A percentile compares a stretch with the other conserved stretches of the same genome.
phyloP scores from a whole-genome alignment of 75 land plant species.

The Sequoia sempervirens region DNA sequence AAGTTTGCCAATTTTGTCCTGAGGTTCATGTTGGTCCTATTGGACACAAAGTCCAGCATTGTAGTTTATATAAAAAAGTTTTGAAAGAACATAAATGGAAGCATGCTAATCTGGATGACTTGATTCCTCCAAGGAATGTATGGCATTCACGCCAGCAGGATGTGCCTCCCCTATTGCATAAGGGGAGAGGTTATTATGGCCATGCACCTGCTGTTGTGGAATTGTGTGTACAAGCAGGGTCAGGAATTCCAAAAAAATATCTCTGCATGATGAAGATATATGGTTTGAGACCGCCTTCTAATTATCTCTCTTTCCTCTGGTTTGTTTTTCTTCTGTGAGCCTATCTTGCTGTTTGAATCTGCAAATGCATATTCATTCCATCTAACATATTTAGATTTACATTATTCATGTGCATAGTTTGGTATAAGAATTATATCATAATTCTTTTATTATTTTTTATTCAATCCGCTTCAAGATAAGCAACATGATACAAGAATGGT shows the following conservation, averaged over 20 bases:
- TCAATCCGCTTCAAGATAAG: background rate
- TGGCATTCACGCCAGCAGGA: conserved; percentile 65
- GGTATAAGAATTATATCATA: background rate
- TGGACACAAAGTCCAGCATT: conserved; percentile 57
- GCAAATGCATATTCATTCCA: background rate
- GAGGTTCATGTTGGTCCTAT: conserved; percentile 78
- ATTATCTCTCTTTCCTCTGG: background rate
- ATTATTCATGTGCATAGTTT: background rate
- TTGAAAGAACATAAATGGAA: conserved; percentile 63
- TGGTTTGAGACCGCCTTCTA: conserved; percentile 25
- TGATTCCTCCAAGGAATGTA: conserved; percentile 68
- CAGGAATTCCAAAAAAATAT: conserved; percentile 39
- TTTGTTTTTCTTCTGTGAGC: background rate
- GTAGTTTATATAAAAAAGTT: conserved; percentile 38
- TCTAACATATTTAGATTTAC: background rate
- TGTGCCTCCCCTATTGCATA: conserved; percentile 38
- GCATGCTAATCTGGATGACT: conserved; percentile 59
- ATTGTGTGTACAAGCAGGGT: conserved; percentile 70
- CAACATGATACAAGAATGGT: background rate
- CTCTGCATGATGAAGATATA: conserved; percentile 57
- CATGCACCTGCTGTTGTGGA: conserved; percentile 83
- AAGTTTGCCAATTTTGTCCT: conserved; percentile 67
- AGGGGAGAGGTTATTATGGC: conserved; percentile 57
- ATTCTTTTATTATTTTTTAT: too few relatives aligned
- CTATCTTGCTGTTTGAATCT: background rate